Percentiles rank a stretch among this genome's conserved stretches.
phyloP scores from a whole-genome alignment of 768 basidiomycete species.

The Termitomyces sp. region DNA sequence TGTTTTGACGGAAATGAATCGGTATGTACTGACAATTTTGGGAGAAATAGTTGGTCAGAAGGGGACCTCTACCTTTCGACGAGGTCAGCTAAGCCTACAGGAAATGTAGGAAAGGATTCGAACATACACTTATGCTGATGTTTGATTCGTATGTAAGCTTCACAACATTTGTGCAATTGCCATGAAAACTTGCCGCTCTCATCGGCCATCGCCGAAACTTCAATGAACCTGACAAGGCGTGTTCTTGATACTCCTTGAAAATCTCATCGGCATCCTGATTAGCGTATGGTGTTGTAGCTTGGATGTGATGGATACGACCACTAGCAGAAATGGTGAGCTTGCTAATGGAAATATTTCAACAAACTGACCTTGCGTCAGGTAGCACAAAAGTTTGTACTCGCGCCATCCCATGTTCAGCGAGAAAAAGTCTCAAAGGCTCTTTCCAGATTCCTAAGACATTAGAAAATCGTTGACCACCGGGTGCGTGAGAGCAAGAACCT shows the following conservation, averaged over 20 bases:
- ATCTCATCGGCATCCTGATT: constrained; percentile 52
- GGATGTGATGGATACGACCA: constrained; percentile 61
- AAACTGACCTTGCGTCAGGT: constrained; percentile 41
- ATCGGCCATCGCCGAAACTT: constrained; percentile 72
- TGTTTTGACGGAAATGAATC: background rate
- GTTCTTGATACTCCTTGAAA: constrained; percentile 63
- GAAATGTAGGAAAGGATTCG: background rate
- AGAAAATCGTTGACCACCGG: background rate
- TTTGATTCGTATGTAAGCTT: background rate
- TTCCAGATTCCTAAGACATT: constrained; percentile 27
- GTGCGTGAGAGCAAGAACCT: background rate
- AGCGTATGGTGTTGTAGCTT: constrained; percentile 33
- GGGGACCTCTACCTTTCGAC: constrained; percentile 56
- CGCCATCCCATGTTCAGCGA: constrained; percentile 19
- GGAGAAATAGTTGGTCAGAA: constrained; percentile 81
- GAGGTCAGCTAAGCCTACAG: background rate
- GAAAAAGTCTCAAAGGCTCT: constrained; percentile 18
- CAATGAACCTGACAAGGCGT: constrained; percentile 53
- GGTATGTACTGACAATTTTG: constrained; percentile 66
- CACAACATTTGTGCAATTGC: background rate
- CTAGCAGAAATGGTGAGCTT: constrained; percentile 25
- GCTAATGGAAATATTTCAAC: background rate
- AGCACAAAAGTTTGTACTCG: constrained; percentile 45
- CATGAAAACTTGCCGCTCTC: constrained; percentile 44
- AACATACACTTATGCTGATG: constrained; percentile 63